Base-by-base conservation (phyloP, 345 rosid species). In the Rhodamnia argentea region DNA sequence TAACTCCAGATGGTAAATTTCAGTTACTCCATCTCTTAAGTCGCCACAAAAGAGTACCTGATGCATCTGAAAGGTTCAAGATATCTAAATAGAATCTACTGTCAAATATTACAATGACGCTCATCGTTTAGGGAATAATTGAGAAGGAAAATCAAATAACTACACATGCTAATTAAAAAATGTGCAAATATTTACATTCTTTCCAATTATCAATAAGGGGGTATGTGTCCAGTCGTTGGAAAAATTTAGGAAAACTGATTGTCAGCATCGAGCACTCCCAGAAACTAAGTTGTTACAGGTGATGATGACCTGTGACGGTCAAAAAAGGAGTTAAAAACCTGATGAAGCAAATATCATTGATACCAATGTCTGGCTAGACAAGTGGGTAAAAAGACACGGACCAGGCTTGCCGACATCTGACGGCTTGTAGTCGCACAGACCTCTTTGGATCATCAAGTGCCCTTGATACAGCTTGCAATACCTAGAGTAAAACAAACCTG, bases 401-500 rank as follows among this genome's bases (percentile, higher is more conserved):
- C 99, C 99, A 96, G 78, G 96, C 94, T 87, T 92, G 96, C 83
- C 94, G 91, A 89, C 99, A 94, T 92, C 88, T 91, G 64, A 93
- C 91, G 54, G 99, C 98, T 92, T 97, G 98, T 88, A 83, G 90
- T 55, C 99, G 96, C 85, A 97, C 99, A 47, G 86, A 92, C 78
- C 98, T 92, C 92, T 96, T 96, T 10, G 94, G 94, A 88, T 97
- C 99, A 88, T 96, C 98, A 7, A 94, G 94, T 57, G 95, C 93
- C 88, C 89, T 92, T 37, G 91, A 76, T 55, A 92, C 51, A 20
- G 98, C 93, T 91, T 89, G 89, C 86, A 93, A 85, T 37, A 97
- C 98, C 99, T 95, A 16, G 91, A 83, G 2, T 64, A 82, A 37
- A 60, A 3, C 55, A 83, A 11, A 40, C 42, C 2, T 51, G 13